Evolutionary conservation across 495 filamentous ascomycete species (phyloP).

Genomic region (Aspergillus diversus): DNA sequence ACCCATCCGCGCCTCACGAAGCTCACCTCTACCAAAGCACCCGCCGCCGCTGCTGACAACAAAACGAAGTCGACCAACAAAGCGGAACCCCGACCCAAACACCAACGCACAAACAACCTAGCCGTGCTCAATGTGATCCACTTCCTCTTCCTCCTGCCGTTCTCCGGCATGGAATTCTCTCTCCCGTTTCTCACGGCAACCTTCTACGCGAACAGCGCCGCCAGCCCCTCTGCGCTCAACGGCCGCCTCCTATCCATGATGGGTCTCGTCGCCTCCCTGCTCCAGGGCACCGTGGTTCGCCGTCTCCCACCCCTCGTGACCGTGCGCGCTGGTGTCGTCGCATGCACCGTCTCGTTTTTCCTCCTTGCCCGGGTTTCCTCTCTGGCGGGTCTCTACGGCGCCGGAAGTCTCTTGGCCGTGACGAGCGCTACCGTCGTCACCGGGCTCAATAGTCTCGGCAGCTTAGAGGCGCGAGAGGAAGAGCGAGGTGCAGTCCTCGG

Average conservation of each 20-base stretch:
- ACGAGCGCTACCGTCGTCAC: constrained; percentile 95
- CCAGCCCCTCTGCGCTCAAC: constrained; percentile 67
- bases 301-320: constrained; percentile 77
- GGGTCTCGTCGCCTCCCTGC: constrained; percentile 84
- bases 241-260: constrained; percentile 91
- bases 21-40: constrained; percentile 32
- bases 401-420: constrained; percentile 80
- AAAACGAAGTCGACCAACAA: neutral
- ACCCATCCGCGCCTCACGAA: constrained; percentile 66
- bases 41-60: neutral
- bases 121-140: constrained; percentile 84
- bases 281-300: constrained; percentile 85
- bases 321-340: constrained; percentile 75
- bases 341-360: constrained; percentile 79
- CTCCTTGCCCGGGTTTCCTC: constrained; percentile 71
- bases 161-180: constrained; percentile 93
- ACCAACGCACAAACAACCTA: constrained; percentile 73
- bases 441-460: constrained; percentile 86
- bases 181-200: constrained; percentile 97
- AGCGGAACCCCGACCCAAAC: constrained; percentile 5
- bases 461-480: constrained; percentile 78
- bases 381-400: constrained; percentile 71
- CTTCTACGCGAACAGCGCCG: constrained; percentile 65
- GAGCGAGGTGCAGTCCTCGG: constrained; percentile 88
- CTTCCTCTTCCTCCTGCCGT: constrained; percentile 91